Percentiles rank a stretch among this genome's conserved stretches.
Evolutionary conservation across 2,329 filamentous ascomycete species (phyloP).

Genomic region (Aureobasidium sp.): DNA sequence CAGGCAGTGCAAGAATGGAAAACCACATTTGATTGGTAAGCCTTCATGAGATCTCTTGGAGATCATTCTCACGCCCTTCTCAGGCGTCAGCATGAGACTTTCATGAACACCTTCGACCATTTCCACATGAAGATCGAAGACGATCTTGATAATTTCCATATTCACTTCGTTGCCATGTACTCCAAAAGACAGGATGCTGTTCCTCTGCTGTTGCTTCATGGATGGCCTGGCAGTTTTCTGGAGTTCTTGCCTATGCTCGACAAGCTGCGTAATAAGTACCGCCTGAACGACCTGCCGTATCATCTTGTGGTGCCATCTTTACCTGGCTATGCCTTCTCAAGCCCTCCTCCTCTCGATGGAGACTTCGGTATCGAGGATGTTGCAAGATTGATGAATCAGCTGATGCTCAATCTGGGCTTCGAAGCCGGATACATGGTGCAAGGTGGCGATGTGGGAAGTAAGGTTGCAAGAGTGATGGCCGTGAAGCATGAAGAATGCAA

Average conservation of each 20-base stretch:
- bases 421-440: slow-evolving; percentile 46
- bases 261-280: slow-evolving; percentile 41
- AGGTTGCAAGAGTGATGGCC: slow-evolving; percentile 38
- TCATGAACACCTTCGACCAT: slow-evolving; percentile 22
- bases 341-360: slow-evolving; percentile 39
- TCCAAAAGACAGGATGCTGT: slow-evolving; percentile 43
- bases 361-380: slow-evolving; percentile 37
- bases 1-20: neutral
- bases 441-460: slow-evolving; percentile 50
- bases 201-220: slow-evolving; percentile 48
- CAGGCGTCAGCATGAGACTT: neutral
- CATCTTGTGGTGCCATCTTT: slow-evolving; percentile 51
- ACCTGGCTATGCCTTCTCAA: slow-evolving; percentile 48
- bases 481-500: slow-evolving; percentile 41
- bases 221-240: slow-evolving; percentile 46
- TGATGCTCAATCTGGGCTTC: slow-evolving; percentile 50
- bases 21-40: neutral
- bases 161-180: slow-evolving; percentile 51
- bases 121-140: slow-evolving; percentile 40
- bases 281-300: slow-evolving; percentile 44
- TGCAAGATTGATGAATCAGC: slow-evolving; percentile 41
- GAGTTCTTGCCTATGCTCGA: slow-evolving; percentile 50
- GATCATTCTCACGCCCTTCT: neutral
- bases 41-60: no score
- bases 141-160: slow-evolving; percentile 30